Evolutionary conservation across 148 eudicot species (phyloP), one percentile per base, ranked within the genome.

Genomic region (Rhododendron simsii): DNA sequence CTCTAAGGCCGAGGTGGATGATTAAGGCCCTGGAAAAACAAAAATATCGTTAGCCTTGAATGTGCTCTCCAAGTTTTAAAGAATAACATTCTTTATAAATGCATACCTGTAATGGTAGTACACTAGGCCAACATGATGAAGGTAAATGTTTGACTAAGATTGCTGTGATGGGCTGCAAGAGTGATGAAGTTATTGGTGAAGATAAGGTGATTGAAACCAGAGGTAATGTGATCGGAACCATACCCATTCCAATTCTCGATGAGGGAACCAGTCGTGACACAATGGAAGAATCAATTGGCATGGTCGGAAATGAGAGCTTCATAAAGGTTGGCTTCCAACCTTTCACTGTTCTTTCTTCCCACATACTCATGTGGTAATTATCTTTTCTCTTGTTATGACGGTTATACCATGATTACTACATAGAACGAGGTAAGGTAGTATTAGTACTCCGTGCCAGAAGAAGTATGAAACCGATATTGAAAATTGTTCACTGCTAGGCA

Each of bases 321-420:
- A 59, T 61, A 30, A 81, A 30, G 93, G 94, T 92, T 55, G 89
- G 90, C 10, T 41, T 81, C 50, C 18, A 15, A 4, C 61, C 41
- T 41, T 20, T 35, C 76, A 13, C 39, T 33, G 5, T 30, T 33
- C 20, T 71, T 51, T 48, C 33, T 28, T 84, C 48, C 41, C 21
- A 3, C 53, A 2, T 44, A 47, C 76, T 44, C 9, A 44, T 67
- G 78, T 83, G 67, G 39, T 35, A 50, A 51, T n/a, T 23, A 20
- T 53, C 30, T 79, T 30, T 30, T 50, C 53, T 63, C 13, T 65
- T 59, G 13, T 35, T 41, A 26, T 20, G 65, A 37, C 5, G 44
- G 45, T 23, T 26, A 65, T 28, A 57, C 9, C 50, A 47, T 47
- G 50, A 26, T 50, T 80, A 30, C 37, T 30, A n/a, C 53, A 12